A percentile compares a stretch with the other conserved stretches of the same genome.
Evolutionary conservation across 2,329 filamentous ascomycete species (phyloP).

Genomic region (Ophiostoma quercus): DNA sequence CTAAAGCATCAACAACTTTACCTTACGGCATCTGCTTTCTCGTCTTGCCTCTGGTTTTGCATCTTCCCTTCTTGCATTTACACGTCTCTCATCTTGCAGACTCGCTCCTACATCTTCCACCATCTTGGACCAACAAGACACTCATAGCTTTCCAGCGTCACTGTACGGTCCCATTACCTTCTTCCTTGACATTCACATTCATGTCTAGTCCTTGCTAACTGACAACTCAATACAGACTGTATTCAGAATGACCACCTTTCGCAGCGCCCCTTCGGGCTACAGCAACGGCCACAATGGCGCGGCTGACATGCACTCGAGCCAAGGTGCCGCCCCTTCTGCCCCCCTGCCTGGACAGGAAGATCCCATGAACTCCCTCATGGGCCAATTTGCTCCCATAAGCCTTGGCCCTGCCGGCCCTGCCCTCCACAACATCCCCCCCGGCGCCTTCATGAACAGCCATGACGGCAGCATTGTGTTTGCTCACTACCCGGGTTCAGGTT

Average conservation of each 20-base stretch:
- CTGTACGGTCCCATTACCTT: not conserved
- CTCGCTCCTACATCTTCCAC: not conserved
- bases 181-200: not conserved
- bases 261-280: conserved; percentile 20
- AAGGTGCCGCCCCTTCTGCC: conserved; percentile 12
- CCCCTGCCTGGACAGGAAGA: conserved; percentile 25
- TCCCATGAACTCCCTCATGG: conserved; percentile 29
- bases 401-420: conserved; percentile 28
- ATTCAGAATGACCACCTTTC: conserved; percentile 23
- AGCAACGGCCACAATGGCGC: not conserved
- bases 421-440: conserved; percentile 30
- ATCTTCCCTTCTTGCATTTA: conserved; percentile 24
- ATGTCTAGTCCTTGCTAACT: not conserved
- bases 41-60: conserved; percentile 17
- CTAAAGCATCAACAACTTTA: conserved; percentile 26
- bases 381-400: conserved; percentile 32
- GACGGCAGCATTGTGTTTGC: conserved; percentile 33
- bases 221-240: conserved; percentile 26
- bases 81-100: conserved; percentile 9
- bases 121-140: conserved; percentile 8
- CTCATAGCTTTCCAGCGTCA: not conserved
- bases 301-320: conserved; percentile 19
- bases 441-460: conserved; percentile 28
- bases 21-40: conserved; percentile 16
- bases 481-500: conserved; percentile 29